Evolutionary conservation across 495 filamentous ascomycete species (phyloP).

Genomic region (Xylaria telfairii): DNA sequence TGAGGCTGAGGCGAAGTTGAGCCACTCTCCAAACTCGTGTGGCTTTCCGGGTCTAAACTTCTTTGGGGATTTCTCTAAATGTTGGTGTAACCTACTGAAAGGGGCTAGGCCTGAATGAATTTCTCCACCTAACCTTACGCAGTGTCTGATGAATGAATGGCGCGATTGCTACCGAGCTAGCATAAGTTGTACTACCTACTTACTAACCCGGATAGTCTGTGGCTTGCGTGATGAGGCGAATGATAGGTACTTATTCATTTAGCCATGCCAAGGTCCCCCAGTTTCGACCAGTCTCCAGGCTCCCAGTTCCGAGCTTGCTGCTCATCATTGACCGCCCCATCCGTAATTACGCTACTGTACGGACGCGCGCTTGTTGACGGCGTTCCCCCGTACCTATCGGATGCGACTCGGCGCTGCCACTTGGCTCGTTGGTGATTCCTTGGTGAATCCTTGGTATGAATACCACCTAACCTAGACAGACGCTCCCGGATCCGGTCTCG

Average conservation of each 20-base stretch:
- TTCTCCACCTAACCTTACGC: background rate
- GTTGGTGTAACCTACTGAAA: background rate
- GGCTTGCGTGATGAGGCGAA: background rate
- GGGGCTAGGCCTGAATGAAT: background rate
- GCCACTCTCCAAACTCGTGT: background rate
- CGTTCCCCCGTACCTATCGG: background rate
- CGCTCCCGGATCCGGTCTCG: background rate
- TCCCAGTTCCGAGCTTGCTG: background rate
- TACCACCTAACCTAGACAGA: background rate
- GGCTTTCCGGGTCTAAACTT: background rate
- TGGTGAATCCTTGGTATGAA: background rate
- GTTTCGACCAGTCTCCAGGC: background rate
- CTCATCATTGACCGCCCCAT: constrained; percentile 16
- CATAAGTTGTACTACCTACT: no score
- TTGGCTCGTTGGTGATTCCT: background rate
- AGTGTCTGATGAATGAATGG: background rate
- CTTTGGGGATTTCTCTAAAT: background rate
- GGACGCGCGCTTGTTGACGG: constrained; percentile 13
- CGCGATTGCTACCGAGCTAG: background rate
- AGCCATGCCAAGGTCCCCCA: constrained; percentile 5
- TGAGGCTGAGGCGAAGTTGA: background rate
- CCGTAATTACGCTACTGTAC: constrained; percentile 17
- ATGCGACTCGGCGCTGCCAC: background rate
- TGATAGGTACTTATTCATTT: background rate
- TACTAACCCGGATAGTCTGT: background rate